Evolutionary conservation across 768 basidiomycete genomes (phyloP), one percentile per base, ranked within the genome.

Genomic region (Daedaleopsis sinensis): DNA sequence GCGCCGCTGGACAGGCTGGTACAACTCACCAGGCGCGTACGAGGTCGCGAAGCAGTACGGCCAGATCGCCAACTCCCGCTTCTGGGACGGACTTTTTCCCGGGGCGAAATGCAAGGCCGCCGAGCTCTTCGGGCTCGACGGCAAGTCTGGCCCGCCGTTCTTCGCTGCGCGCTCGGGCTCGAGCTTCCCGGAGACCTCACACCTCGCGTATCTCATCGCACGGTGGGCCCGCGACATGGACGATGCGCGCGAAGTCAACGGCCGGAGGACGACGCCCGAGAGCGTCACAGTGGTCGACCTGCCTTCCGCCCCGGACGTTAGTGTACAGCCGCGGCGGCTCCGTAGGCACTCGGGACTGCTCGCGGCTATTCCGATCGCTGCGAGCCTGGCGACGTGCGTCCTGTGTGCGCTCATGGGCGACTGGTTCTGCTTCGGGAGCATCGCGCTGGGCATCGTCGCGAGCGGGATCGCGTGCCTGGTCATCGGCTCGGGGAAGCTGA

Each of bases 21-120:
- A 59, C 62, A 64, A 64, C 50, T 38, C 62, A 7, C 62, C 62
- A 1, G 62, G 62, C 18, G 51, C 58, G 36, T 59, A 64, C 58
- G 58, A 64, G 58, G 59, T 59, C 35, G 62, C 62, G 15, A 64
- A 64, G 50, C 54, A 57, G 44, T 64, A 64, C 55, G 62, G 62
- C 36, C 62, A 57, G 36, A 58, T 64, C 44, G 58, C 62, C 12
- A 59, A 59, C 43, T 56, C 62, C 7, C 58, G 49, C 50, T 32
- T 64, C 44, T 64, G 62, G 62, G 58, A 59, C 37, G 62, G 62
- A 0, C 62, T 64, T 49, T 64, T 64, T 44, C 62, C 62, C 13
- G 62, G 62, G 21, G 35, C 11, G 21, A 53, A 55, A 13, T 44
- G 55, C 62, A 58, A 64, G 35, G 54, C 62, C 44, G 54, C 62